Conservation (phyloP, 441 rosid genomes). For the Populus hybrid region DNA sequence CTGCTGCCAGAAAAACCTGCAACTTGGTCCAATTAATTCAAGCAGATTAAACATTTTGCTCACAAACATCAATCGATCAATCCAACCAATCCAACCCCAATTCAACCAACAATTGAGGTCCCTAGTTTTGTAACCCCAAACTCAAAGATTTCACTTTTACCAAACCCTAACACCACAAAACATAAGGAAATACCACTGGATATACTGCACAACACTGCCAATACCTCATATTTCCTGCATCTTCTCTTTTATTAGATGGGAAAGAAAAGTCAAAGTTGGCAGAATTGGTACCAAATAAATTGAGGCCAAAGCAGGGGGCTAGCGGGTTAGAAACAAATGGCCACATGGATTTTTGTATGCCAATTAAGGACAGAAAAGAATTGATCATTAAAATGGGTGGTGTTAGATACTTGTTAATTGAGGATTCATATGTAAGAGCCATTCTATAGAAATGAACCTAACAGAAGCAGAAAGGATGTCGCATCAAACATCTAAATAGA, state of each 20-base stretch:
- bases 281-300: not conserved
- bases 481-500: not conserved
- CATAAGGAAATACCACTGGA: not conserved
- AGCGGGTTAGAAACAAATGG: not conserved
- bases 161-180: not conserved
- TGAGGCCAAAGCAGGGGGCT: not conserved
- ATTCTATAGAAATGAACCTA: not conserved
- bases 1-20: not conserved
- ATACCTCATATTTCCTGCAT: not conserved
- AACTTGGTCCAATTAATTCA: not conserved
- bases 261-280: not conserved
- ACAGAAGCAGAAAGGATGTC: not conserved
- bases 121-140: not conserved
- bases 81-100: not conserved
- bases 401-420: not conserved
- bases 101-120: not conserved
- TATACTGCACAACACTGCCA: not conserved
- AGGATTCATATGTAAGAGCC: not conserved
- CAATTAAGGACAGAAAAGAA: not conserved
- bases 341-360: not conserved
- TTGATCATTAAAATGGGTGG: not conserved
- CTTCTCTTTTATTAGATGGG: not conserved
- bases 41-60: not conserved
- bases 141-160: not conserved
- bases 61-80: not conserved